Percentiles rank a stretch among this genome's conserved stretches.
Evolutionary conservation across 345 rosid genomes (phyloP).

Genomic region (Combretum micranthum): DNA sequence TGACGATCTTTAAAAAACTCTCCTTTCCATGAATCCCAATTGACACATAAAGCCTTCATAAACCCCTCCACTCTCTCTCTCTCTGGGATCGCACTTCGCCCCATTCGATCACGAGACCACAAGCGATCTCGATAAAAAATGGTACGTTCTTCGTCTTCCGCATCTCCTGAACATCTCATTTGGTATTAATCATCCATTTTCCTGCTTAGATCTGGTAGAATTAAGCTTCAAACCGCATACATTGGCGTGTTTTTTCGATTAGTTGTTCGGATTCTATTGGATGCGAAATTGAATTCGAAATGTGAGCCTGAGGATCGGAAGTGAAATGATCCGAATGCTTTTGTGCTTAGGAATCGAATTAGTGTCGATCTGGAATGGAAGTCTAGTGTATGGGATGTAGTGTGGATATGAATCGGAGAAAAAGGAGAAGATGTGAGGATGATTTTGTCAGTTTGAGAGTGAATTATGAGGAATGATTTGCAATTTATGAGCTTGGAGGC

Average conservation of each 20-base stretch:
- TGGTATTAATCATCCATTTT: not conserved
- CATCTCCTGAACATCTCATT: not conserved
- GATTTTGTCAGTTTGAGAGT: not conserved
- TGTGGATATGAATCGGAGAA: not conserved
- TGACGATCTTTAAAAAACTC: too few species aligned
- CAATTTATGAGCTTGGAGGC: not conserved
- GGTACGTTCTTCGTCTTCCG: not conserved
- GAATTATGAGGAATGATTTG: too few species aligned
- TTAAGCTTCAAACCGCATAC: not conserved
- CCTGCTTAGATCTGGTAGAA: slow-evolving; percentile 8
- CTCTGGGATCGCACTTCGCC: too few species aligned
- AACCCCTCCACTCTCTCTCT: too few species aligned
- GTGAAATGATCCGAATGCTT: too few species aligned
- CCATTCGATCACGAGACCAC: not conserved
- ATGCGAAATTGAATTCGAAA: not conserved
- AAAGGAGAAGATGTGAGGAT: not conserved
- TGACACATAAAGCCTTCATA: too few species aligned
- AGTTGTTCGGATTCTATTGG: not conserved
- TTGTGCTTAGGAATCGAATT: too few species aligned
- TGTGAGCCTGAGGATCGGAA: slow-evolving; percentile 1
- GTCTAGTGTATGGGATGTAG: not conserved
- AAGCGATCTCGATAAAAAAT: slow-evolving; percentile 5
- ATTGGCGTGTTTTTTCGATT: not conserved
- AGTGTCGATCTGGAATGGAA: not conserved
- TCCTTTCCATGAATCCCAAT: too few species aligned